These are phyloP conservation scores for Dictyostelium capitatum DNA, from an alignment of 78 protist genomes.

Conservation along the genomic window DNA sequence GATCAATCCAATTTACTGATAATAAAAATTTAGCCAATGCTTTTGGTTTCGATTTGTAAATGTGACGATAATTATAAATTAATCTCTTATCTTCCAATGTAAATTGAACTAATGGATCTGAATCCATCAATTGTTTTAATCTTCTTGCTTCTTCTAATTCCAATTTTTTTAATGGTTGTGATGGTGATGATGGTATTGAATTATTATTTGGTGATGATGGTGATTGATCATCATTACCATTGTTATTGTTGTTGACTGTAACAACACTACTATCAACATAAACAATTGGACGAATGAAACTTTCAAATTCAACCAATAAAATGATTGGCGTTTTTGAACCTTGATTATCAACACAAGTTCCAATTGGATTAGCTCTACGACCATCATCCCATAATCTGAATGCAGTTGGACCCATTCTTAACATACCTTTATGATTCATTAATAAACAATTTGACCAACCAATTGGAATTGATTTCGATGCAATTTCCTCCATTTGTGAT, in stretches of 20 bases:
- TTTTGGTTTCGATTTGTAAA: slow-evolving; percentile 49
- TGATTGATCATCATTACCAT: background rate
- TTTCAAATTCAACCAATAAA: slow-evolving; percentile 65
- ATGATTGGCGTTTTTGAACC: slow-evolving; percentile 52
- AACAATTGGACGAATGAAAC: slow-evolving; percentile 69
- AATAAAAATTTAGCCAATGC: slow-evolving; percentile 66
- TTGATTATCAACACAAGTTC: slow-evolving; percentile 79
- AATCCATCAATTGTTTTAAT: slow-evolving; percentile 37
- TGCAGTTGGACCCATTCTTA: slow-evolving; percentile 69
- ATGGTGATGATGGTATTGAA: background rate
- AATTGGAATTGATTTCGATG: slow-evolving; percentile 61
- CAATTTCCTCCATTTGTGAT: slow-evolving; percentile 2
- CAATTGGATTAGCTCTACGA: slow-evolving; percentile 81
- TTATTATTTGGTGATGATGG: background rate
- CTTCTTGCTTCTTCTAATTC: slow-evolving; percentile 35
- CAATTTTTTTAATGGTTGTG: background rate
- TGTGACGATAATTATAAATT: slow-evolving; percentile 42
- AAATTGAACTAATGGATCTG: slow-evolving; percentile 53
- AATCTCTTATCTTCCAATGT: slow-evolving; percentile 58
- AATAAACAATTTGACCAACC: slow-evolving; percentile 78
- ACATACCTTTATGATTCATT: slow-evolving; percentile 73
- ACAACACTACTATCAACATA: background rate
- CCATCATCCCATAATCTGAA: slow-evolving; percentile 80
- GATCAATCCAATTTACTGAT: slow-evolving; percentile 56
- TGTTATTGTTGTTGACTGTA: background rate